Base-by-base conservation (phyloP, 2,329 filamentous ascomycete species). In the Camillea tinctor region DNA sequence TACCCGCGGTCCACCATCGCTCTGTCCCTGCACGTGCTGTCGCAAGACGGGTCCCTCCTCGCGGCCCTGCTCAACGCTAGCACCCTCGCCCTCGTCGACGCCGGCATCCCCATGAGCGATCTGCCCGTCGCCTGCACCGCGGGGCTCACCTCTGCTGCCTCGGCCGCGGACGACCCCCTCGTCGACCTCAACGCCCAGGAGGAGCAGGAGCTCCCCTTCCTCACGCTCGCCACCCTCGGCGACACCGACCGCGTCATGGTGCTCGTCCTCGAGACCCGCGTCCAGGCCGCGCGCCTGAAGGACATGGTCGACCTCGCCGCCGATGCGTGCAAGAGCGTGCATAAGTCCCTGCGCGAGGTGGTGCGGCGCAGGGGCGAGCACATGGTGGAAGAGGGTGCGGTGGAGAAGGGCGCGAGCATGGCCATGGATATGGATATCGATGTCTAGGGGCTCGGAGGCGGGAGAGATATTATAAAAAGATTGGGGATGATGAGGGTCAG, bases 31-130 rank as follows among this genome's bases (percentile, higher is more conserved):
- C 92, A 97, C 74, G 88, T 99, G 40, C 87, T 99, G 51, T 91
- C 89, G 0, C 89, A 96, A 67, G 95, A 99, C 74, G 95, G 95
- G 24, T 93, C 91, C 0, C 83, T 98, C 2, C 87, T 99, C 20
- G 93, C 94, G 0, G 90, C 93, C 0, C 92, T 94, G 52, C 81
- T 98, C 68, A 99, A 99, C 71, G 95, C n/a, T n/a, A n/a, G n/a
- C n/a, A n/a, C n/a, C n/a, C n/a, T n/a, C n/a, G n/a, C n/a, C n/a
- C n/a, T n/a, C 95, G 3, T 86, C 91, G 0, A 99, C 73, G 95
- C 95, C 0, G 95, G 95, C 56, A 89, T 99, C 20, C 95, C 95
- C 22, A 97, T 98, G 93, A 87, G 88, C 2, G 92, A 96, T 72
- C 96, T 97, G 73, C 85, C 98, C 2, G 88, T 88, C 21, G 92